phyloP scores from a whole-genome alignment of 495 filamentous ascomycete genomes.

The Aspergillus biplanus region DNA sequence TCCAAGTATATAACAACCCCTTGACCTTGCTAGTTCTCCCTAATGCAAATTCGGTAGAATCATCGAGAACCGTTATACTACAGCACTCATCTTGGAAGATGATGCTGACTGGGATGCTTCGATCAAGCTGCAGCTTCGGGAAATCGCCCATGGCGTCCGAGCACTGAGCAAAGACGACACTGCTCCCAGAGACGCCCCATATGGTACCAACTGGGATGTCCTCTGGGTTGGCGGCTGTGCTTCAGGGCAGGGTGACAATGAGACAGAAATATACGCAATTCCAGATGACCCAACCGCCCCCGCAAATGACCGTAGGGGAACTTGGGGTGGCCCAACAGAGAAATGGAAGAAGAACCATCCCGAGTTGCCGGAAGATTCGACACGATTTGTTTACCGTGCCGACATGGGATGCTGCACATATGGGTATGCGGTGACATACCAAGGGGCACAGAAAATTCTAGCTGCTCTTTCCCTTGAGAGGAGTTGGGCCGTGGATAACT shows the following conservation, averaged over 20 bases:
- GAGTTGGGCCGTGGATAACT: slow-evolving; percentile 29
- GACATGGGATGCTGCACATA: slow-evolving; percentile 33
- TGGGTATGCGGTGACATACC: slow-evolving; percentile 57
- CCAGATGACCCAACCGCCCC: slow-evolving; percentile 36
- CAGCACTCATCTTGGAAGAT: slow-evolving; percentile 59
- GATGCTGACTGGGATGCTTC: slow-evolving; percentile 62
- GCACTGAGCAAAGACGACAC: slow-evolving; percentile 30
- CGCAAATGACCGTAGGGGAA: slow-evolving; percentile 20
- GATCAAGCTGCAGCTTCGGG: slow-evolving; percentile 52
- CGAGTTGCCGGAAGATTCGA: slow-evolving; percentile 30
- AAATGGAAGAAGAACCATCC: slow-evolving; percentile 27
- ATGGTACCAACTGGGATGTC: slow-evolving; percentile 62
- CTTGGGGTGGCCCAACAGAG: slow-evolving; percentile 25
- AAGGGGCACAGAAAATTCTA: slow-evolving; percentile 56
- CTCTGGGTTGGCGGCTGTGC: slow-evolving; percentile 60
- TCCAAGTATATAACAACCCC: slow-evolving; percentile 23
- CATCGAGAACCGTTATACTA: slow-evolving; percentile 45
- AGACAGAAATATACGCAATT: slow-evolving; percentile 35
- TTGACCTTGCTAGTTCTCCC: neutral
- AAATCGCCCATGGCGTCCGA: slow-evolving; percentile 44
- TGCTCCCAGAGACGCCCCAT: slow-evolving; percentile 45
- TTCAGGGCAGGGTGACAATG: slow-evolving; percentile 25
- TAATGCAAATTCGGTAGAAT: slow-evolving; percentile 22
- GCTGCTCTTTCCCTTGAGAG: slow-evolving; percentile 32
- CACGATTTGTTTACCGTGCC: slow-evolving; percentile 34